Base-by-base conservation (phyloP, 371 early-diverging fungal genomes). In the Chytridiales sp. region DNA sequence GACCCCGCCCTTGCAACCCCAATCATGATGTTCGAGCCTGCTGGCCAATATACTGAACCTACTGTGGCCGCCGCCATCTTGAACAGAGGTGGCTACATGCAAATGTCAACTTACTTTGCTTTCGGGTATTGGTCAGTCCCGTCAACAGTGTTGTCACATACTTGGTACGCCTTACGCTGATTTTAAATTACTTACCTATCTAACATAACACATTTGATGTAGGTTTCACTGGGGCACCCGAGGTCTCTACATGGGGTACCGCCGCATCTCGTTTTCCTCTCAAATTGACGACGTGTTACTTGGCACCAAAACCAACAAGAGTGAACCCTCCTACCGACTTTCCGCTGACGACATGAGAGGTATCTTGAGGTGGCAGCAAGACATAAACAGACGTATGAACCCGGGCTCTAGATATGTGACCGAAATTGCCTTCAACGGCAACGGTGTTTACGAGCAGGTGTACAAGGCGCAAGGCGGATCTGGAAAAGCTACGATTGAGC, bases 211-310 rank as follows among this genome's bases (percentile, higher is more conserved):
- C n/a, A n/a, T n/a, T n/a, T n/a, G n/a, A n/a, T n/a, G n/a, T n/a
- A n/a, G n/a, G 39, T 30, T 61, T 31, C 11, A 26, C 17, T 61
- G 61, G 61, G 59, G 43, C 32, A 61, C 61, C 19, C 61, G 61
- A 24, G 43, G 46, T 3, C 19, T 61, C 21, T 61, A 54, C 24
- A 21, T 19, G 17, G 52, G 61, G 9, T 42, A 27, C 31, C 52
- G 61, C 30, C 4, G 53, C 4, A 38, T 52, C 40, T n/a, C 4
- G 8, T 11, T n/a, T 9, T 22, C 53, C 8, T 5, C 53, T 8
- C 53, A 52, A 6, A 24, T 52, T 27, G 53, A 52, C 27, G 53
- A 52, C 24, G 4, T 52, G 8, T 52, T 52, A 34, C 27, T 52
- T 8, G 21, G 11, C 5, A 48, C 48, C 48, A 13, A 29, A 13